A percentile compares a stretch with the other conserved stretches of the same genome.
These are phyloP conservation scores for Cladobotryum protrusum DNA, from an alignment of 2,329 filamentous ascomycete species.

Conservation along the genomic window DNA sequence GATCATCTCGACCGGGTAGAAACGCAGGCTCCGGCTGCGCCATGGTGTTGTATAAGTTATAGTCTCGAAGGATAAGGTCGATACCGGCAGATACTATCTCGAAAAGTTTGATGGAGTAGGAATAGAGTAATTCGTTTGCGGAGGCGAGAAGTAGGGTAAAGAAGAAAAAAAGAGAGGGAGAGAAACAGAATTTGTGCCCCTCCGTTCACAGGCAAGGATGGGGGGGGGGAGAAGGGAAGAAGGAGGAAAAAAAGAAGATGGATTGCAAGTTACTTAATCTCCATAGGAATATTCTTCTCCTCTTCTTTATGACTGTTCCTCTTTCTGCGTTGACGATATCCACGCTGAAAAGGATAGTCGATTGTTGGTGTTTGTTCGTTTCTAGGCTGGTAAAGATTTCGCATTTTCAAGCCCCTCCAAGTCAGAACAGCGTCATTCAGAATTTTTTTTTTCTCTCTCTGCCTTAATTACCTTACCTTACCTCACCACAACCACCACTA, in stretches of 20 bases:
- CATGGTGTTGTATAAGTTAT: background rate
- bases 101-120: background rate
- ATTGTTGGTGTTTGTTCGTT: background rate
- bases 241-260: background rate
- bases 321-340: background rate
- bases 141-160: background rate
- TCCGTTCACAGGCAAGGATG: background rate
- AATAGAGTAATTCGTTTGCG: background rate
- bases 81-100: background rate
- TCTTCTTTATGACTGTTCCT: no score
- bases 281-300: background rate
- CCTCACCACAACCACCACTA: no score
- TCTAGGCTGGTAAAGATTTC: no score
- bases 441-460: no score
- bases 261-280: background rate
- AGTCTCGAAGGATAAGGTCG: background rate
- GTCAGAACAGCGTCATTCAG: no score
- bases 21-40: constrained; percentile 15
- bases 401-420: no score
- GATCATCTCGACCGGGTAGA: constrained; percentile 26
- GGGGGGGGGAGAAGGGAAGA: background rate
- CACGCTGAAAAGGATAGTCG: background rate
- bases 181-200: background rate
- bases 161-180: background rate
- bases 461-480: no score